Base-by-base conservation (phyloP, 1,284 basidiomycete species). In the Fomitopsis schrenkii region DNA sequence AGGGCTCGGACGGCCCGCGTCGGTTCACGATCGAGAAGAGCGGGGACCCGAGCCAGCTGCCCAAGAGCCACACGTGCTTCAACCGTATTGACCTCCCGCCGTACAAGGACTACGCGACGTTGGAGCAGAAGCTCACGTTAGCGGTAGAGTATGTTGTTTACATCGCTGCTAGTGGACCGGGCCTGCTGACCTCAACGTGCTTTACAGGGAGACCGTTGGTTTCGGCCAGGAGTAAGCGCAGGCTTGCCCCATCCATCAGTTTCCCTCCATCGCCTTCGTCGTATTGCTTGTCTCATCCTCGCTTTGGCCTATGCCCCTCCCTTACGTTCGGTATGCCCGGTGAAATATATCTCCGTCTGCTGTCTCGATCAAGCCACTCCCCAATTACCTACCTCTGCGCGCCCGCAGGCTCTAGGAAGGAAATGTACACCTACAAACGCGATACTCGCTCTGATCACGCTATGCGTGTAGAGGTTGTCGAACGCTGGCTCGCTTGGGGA, bases 1-100 rank as follows among this genome's bases (percentile, higher is more conserved):
- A 98, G 77, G 97, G 97, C 7, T 96, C 94, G 1, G 97, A 99
- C 74, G 97, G 97, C 0, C 97, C 97, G 5, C 82, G 95, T 58
- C 82, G 95, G 63, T 97, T 97, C 76, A 97, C 95, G 15, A 97
- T 98, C 66, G 95, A 97, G 77, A 97, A 97, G 76, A 92, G 90
- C 55, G 95, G 95, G n/a, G 94, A 97, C 75, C 90, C 94, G 36
- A 87, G 86, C 46, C 93, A 95, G 66, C 76, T 97, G 63, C 95
- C 95, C 8, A 90, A 95, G 77, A 91, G 88, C 68, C 90, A 92
- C 71, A 97, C 95, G 0, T 97, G 95, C 75, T 95, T 96, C 81
- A 96, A 96, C 74, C 82, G 94, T 53, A 83, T 95, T 66, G 95
- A 98, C 74, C 77, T 98, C 50, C 96, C 95, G 10, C 91, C 94